Conservation (phyloP, 2,329 filamentous ascomycete genomes). For the Aplosporella prunicola region DNA sequence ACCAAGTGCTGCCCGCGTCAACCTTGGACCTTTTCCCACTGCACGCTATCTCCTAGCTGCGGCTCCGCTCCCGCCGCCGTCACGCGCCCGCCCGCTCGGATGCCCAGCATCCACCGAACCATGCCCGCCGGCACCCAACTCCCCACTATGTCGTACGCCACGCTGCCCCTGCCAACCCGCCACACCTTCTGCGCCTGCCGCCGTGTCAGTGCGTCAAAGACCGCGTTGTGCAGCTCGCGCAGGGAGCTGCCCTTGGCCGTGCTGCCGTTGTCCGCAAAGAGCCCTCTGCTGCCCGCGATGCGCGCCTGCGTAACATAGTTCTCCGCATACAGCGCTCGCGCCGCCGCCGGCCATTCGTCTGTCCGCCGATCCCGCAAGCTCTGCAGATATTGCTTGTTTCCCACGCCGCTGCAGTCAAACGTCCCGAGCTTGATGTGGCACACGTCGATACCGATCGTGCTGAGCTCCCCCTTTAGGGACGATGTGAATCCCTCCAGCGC, state of each 20-base stretch:
- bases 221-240: slow-evolving; percentile 70
- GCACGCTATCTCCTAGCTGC: slow-evolving; percentile 35
- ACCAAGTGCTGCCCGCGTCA: slow-evolving; percentile 6
- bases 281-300: slow-evolving; percentile 41
- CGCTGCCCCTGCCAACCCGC: slow-evolving; percentile 74
- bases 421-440: slow-evolving; percentile 85
- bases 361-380: slow-evolving; percentile 23
- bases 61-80: slow-evolving; percentile 22
- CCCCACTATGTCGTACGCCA: slow-evolving; percentile 78
- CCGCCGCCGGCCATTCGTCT: slow-evolving; percentile 28
- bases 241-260: slow-evolving; percentile 57
- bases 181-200: slow-evolving; percentile 52
- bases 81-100: slow-evolving; percentile 39
- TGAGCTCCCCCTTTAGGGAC: slow-evolving; percentile 69
- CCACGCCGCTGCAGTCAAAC: slow-evolving; percentile 68
- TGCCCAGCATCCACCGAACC: slow-evolving; percentile 90
- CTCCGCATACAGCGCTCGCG: slow-evolving; percentile 25
- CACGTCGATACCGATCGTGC: slow-evolving; percentile 65
- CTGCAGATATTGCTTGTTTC: slow-evolving; percentile 32
- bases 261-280: slow-evolving; percentile 37
- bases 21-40: slow-evolving; percentile 37
- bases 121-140: slow-evolving; percentile 66
- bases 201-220: slow-evolving; percentile 80
- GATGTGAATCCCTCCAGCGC: slow-evolving; percentile 80
- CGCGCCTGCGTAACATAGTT: slow-evolving; percentile 30